phyloP scores from a whole-genome alignment of 352 stramenopile species.

The Aphanomyces invadans region DNA sequence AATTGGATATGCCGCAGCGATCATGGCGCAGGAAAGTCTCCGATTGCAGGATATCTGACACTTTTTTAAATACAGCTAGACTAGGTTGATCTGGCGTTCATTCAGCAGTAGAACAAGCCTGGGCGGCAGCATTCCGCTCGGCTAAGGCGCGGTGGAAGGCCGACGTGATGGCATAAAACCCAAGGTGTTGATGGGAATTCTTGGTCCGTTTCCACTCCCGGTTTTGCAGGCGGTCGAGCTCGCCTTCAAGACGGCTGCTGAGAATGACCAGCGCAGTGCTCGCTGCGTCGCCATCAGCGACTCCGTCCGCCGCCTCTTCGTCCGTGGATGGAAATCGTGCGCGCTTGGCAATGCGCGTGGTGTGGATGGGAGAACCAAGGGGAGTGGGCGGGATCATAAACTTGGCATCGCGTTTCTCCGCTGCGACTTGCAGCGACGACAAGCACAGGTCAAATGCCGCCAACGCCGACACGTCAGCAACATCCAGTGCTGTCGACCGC shows the following conservation, averaged over 20 bases:
- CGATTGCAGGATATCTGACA: background rate
- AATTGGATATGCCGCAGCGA: no score
- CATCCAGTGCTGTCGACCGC: background rate
- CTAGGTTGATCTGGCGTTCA: background rate
- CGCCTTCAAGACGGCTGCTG: slow-evolving; percentile 61
- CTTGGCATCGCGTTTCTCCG: slow-evolving; percentile 57
- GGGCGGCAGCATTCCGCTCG: slow-evolving; percentile 36
- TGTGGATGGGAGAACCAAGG: slow-evolving; percentile 50
- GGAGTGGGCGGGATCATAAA: slow-evolving; percentile 64
- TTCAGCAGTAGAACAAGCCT: background rate
- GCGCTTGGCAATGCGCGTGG: slow-evolving; percentile 39
- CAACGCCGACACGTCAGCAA: background rate
- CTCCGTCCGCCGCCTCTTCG: background rate
- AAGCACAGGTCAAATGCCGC: slow-evolving; percentile 14
- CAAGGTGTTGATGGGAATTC: slow-evolving; percentile 41
- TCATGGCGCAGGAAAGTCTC: no score
- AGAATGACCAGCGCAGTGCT: slow-evolving; percentile 50
- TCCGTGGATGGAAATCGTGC: slow-evolving; percentile 44
- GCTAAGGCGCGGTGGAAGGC: slow-evolving; percentile 70
- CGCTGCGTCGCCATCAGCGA: slow-evolving; percentile 5
- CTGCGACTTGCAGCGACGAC: slow-evolving; percentile 55
- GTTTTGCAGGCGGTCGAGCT: slow-evolving; percentile 51
- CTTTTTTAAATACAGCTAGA: slow-evolving; percentile 10
- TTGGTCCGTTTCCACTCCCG: slow-evolving; percentile 31
- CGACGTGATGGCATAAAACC: slow-evolving; percentile 69